phyloP scores from a whole-genome alignment of 495 filamentous ascomycete genomes.

The Penicillium nucicola region DNA sequence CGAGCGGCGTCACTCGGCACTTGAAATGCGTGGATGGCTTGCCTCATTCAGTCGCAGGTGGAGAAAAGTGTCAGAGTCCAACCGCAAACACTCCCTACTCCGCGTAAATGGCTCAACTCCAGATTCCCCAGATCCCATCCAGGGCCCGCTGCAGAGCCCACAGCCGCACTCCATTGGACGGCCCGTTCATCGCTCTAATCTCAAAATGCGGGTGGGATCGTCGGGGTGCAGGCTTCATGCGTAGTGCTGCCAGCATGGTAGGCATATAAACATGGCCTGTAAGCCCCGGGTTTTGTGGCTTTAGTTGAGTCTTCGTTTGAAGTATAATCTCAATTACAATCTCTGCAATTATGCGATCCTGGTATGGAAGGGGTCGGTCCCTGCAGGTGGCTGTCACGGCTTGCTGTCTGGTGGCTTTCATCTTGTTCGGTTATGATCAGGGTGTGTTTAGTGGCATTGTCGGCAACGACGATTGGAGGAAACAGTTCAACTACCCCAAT shows the following conservation, averaged over 20 bases:
- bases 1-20: too few relatives aligned
- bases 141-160: slow-evolving; percentile 1
- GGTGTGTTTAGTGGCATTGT: slow-evolving; percentile 52
- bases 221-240: too few relatives aligned
- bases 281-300: too few relatives aligned
- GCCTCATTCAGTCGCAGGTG: background rate
- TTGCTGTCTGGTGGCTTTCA: slow-evolving; percentile 12
- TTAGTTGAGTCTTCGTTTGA: too few relatives aligned
- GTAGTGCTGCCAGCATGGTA: too few relatives aligned
- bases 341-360: slow-evolving; percentile 9
- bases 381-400: slow-evolving; percentile 11
- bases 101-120: slow-evolving; percentile 2
- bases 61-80: too few relatives aligned
- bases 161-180: background rate
- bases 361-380: slow-evolving; percentile 14
- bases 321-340: background rate
- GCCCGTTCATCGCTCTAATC: background rate
- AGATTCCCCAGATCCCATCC: slow-evolving; percentile 2
- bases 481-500: slow-evolving; percentile 39
- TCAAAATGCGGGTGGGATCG: slow-evolving; percentile 2
- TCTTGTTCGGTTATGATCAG: slow-evolving; percentile 49
- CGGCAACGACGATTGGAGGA: slow-evolving; percentile 44
- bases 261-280: too few relatives aligned
- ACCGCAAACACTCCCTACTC: background rate
- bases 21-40: too few relatives aligned